Evolutionary conservation across 2,329 filamentous ascomycete genomes (phyloP).

Genomic region (Daldinia sp.): DNA sequence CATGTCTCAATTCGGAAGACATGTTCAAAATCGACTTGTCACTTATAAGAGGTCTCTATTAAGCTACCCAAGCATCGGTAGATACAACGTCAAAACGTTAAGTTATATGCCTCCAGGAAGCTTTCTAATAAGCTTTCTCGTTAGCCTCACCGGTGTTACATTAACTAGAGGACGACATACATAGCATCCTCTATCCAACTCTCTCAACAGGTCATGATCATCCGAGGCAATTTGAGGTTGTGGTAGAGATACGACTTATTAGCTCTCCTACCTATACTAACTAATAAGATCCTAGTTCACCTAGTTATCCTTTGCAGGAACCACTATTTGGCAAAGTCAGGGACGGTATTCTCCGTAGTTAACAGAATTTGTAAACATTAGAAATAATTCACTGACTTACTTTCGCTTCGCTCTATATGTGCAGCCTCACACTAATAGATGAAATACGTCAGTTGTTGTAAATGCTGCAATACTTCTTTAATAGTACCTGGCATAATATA

Average conservation of each 20-base stretch:
- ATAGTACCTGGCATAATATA: too few species aligned
- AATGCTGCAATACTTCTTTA: too few species aligned
- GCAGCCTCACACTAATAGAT: too few species aligned
- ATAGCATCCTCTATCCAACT: neutral
- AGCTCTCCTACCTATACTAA: neutral
- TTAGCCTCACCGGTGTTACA: neutral
- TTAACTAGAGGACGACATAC: neutral
- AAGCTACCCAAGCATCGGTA: neutral
- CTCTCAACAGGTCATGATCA: constrained; percentile 3
- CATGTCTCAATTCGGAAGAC: neutral
- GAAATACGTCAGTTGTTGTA: too few species aligned
- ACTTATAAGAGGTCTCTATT: neutral
- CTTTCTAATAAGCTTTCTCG: too few species aligned
- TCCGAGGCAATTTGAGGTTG: neutral
- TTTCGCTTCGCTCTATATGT: too few species aligned
- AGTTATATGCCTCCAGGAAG: neutral
- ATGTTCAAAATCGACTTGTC: neutral
- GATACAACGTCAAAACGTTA: neutral
- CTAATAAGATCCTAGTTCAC: neutral
- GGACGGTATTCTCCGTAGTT: neutral
- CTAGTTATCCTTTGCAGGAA: neutral
- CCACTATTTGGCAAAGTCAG: neutral
- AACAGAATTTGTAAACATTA: neutral
- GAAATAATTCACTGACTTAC: too few species aligned
- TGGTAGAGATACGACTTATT: neutral